Conservation (phyloP, 352 stramenopile genomes). For the Chrysophaeum taylorii region DNA sequence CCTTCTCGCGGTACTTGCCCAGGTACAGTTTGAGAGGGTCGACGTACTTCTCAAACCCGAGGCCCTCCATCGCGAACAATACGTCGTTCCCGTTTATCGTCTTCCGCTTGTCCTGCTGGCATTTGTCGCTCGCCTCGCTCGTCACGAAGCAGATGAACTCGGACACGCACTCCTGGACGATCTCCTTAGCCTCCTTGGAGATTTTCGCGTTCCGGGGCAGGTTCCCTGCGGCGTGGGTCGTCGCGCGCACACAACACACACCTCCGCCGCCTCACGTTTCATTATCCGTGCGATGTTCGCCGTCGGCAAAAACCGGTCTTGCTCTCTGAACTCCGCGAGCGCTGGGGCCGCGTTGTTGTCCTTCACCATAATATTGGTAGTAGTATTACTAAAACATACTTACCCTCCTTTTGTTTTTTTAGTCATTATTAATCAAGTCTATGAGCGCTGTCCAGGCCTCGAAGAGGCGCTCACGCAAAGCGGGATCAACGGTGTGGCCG, state of each 20-base stretch:
- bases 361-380: no score
- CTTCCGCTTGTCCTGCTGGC: conserved; percentile 98
- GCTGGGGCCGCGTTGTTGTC: no score
- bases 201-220: conserved; percentile 97
- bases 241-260: not conserved
- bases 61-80: conserved; percentile 96
- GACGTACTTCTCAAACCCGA: conserved; percentile 99
- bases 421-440: no score
- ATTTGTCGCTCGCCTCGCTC: conserved; percentile 94
- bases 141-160: conserved; percentile 99
- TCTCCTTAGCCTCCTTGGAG: conserved; percentile 98
- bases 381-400: no score
- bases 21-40: conserved; percentile 98
- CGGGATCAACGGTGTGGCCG: not conserved
- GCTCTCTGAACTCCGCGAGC: conserved; percentile 78
- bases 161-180: conserved; percentile 97
- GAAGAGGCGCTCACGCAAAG: no score
- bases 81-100: conserved; percentile 99
- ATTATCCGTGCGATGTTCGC: conserved; percentile 76
- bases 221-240: conserved; percentile 46
- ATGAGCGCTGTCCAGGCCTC: no score
- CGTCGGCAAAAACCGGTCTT: conserved; percentile 96
- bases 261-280: not conserved
- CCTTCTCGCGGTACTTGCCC: conserved; percentile 86
- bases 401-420: no score